Conservation (phyloP, 1,139 yeast species). For the Keqinozyma sinolaborantium region DNA sequence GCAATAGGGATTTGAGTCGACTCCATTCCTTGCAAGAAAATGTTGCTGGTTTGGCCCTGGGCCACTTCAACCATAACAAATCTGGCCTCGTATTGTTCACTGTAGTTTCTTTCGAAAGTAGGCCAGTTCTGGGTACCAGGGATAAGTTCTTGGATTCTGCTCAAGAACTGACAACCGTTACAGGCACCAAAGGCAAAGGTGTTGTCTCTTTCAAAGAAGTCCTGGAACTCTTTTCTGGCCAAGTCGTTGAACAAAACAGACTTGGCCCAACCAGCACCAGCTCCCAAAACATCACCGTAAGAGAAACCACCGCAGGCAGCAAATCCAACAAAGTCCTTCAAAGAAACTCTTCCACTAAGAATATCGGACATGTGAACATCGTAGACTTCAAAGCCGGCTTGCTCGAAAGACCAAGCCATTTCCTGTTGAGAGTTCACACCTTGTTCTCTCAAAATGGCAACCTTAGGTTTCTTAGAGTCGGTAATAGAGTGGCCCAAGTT, state of each 20-base stretch:
- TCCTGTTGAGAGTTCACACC: conserved; percentile 98
- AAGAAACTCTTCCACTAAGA: conserved; percentile 64
- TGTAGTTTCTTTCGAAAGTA: conserved; percentile 81
- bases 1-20: conserved; percentile 93
- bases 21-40: conserved; percentile 86
- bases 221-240: conserved; percentile 71
- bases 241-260: conserved; percentile 84
- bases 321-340: conserved; percentile 82
- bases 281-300: conserved; percentile 98
- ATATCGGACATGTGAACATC: conserved; percentile 98
- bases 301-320: conserved; percentile 99
- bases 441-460: conserved; percentile 96
- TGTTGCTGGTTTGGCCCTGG: conserved; percentile 47
- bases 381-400: conserved; percentile 88
- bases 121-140: conserved; percentile 99
- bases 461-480: conserved; percentile 61
- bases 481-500: conserved; percentile 26
- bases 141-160: conserved; percentile 81
- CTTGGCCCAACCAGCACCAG: conserved; percentile 99
- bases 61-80: conserved; percentile 85
- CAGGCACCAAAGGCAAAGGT: conserved; percentile 99
- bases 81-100: conserved; percentile 98
- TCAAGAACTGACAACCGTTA: conserved; percentile 96
- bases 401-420: conserved; percentile 96
- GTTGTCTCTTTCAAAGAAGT: conserved; percentile 82